Base-by-base conservation (phyloP, 2,329 filamentous ascomycete species). In the Xylariaceae sp. region DNA sequence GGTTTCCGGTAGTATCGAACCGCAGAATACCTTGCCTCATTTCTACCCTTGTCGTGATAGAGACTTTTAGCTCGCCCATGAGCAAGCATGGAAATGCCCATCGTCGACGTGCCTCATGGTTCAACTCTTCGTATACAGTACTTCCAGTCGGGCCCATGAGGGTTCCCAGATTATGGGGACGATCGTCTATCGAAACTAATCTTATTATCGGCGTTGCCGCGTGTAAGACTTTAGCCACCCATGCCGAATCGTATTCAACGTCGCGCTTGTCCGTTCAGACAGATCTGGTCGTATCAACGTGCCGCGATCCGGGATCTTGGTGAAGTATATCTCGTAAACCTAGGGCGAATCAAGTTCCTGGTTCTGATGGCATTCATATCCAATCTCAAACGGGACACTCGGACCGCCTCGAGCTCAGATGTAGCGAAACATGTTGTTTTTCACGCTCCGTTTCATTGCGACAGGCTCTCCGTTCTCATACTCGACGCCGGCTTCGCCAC, bases 381-480 rank as follows among this genome's bases (percentile, higher is more conserved):
- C 7, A 10, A 16, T 16, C 32, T 12, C 3, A 10, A 7, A 7
- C 14, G 14, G 32, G 32, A 16, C 32, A 16, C 32, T 16, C 32
- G 14, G 32, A 3, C 32, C 32, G 7, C 32, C 14, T 37, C 3
- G 32, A 14, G 6, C 32, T 37, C 32, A 37, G 14, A 37, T 37
- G 32, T 37, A 37, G 12, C 32, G 32, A 37, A 37, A 37, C 32
- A 37, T 37, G 32, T 37, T 37, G 32, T 87, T 84, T 70, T 81
- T 86, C 10, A 93, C 89, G 37, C 86, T 81, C 48, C 89, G 78
- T 74, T 91, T 92, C 81, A 93, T 87, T 0, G 86, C 79, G 5
- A 85, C 85, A 0, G 89, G 84, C 69, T 87, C 81, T 0, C 90
- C 90, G 64, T 90, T 81, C 70, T 93, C 89, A 57, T 89, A 88